These are phyloP conservation scores for Tolypocladium tropicale DNA, from an alignment of 2,329 filamentous ascomycete genomes.

Conservation along the genomic window DNA sequence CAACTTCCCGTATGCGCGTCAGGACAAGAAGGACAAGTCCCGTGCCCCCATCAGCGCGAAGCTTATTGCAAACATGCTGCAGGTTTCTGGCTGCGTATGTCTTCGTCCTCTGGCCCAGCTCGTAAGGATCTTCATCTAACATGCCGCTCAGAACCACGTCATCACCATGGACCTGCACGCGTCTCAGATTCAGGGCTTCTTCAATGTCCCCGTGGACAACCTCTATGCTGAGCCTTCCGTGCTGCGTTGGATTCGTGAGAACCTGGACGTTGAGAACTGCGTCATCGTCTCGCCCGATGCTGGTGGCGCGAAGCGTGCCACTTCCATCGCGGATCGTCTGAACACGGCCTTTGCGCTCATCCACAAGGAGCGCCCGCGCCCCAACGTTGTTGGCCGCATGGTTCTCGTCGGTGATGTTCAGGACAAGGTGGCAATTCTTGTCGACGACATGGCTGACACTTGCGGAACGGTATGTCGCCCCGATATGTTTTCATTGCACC, in stretches of 20 bases:
- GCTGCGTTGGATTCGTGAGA: conserved; percentile 82
- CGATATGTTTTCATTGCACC: background rate
- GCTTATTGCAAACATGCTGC: conserved; percentile 94
- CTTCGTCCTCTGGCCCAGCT: background rate
- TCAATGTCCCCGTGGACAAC: conserved; percentile 69
- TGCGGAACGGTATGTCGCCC: conserved; percentile 56
- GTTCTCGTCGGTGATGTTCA: conserved; percentile 87
- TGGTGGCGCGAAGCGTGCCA: conserved; percentile 87
- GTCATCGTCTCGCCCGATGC: conserved; percentile 94
- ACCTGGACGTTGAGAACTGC: conserved; percentile 69
- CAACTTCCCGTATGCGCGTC: conserved; percentile 91
- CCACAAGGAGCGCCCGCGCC: conserved; percentile 84
- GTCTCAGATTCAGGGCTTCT: conserved; percentile 91
- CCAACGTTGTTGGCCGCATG: conserved; percentile 85
- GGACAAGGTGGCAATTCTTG: conserved; percentile 86
- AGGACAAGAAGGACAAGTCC: conserved; percentile 94
- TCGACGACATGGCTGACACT: conserved; percentile 97
- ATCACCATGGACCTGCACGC: conserved; percentile 96
- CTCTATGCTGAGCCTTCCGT: conserved; percentile 92
- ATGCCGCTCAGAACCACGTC: conserved; percentile 35
- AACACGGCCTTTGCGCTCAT: conserved; percentile 89
- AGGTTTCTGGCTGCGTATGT: conserved; percentile 70
- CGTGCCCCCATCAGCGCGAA: conserved; percentile 94
- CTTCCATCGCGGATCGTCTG: conserved; percentile 83
- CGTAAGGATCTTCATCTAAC: background rate